phyloP scores from a whole-genome alignment of 2,329 filamentous ascomycete genomes.

The Penicillium hesseltinei region DNA sequence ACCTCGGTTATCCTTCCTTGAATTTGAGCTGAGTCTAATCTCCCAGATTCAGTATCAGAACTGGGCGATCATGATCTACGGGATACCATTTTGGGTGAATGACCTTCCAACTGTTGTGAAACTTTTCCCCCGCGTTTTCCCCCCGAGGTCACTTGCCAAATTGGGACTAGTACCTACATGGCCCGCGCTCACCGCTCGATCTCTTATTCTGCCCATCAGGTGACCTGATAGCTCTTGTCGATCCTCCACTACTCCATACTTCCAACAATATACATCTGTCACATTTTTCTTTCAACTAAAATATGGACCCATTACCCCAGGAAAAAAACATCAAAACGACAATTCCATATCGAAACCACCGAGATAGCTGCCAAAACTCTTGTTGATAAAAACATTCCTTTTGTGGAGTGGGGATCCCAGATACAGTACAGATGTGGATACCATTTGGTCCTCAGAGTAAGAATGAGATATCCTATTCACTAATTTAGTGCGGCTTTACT shows the following conservation, averaged over 20 bases:
- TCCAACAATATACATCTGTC: not conserved
- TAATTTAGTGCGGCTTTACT: not conserved
- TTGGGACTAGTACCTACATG: not conserved
- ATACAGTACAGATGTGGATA: conserved; percentile 4
- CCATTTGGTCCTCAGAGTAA: conserved; percentile 9
- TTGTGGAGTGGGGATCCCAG: conserved; percentile 9
- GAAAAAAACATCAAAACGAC: not conserved
- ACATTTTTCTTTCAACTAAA: not conserved
- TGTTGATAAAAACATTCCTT: conserved; percentile 1
- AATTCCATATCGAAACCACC: not conserved
- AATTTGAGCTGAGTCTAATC: not conserved
- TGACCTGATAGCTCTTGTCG: not conserved
- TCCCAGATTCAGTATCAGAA: not conserved
- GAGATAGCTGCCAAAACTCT: not conserved
- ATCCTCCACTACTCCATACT: not conserved
- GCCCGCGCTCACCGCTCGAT: not conserved
- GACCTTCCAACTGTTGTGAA: not conserved
- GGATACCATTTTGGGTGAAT: not conserved
- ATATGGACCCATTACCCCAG: not conserved
- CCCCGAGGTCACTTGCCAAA: not conserved
- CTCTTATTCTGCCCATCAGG: not conserved
- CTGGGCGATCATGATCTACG: not conserved
- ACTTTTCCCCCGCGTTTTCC: not conserved
- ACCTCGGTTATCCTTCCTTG: not conserved
- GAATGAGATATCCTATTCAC: not conserved